Percentiles rank a stretch among this genome's conserved stretches.
Conservation (phyloP, 2,329 filamentous ascomycete species). For the Incumbomyces lentus region DNA sequence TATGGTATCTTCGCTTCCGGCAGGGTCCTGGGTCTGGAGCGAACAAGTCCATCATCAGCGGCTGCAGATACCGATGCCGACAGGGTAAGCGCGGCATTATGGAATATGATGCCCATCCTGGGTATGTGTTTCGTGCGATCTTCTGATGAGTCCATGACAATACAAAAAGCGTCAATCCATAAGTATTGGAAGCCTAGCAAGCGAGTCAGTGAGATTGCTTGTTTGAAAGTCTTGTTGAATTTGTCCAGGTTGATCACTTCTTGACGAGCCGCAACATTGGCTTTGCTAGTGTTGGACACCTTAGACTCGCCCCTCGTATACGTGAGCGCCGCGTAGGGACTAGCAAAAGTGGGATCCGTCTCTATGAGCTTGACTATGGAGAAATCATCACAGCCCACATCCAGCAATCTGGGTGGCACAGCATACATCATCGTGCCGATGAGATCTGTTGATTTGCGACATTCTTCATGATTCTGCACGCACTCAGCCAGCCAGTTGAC, state of each 20-base stretch:
- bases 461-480: slow-evolving; percentile 5
- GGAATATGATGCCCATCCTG: slow-evolving; percentile 6
- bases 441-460: slow-evolving; percentile 6
- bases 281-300: not conserved
- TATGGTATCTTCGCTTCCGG: slow-evolving; percentile 6
- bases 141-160: slow-evolving; percentile 9
- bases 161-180: slow-evolving; percentile 22
- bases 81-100: slow-evolving; percentile 5
- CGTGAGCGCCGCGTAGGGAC: slow-evolving; percentile 4
- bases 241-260: slow-evolving; percentile 1
- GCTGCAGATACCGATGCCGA: slow-evolving; percentile 6
- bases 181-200: slow-evolving; percentile 15
- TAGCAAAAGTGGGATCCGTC: slow-evolving; percentile 6
- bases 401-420: slow-evolving; percentile 3
- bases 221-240: slow-evolving; percentile 11
- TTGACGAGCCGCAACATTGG: not conserved
- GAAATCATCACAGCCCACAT: slow-evolving; percentile 1
- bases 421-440: slow-evolving; percentile 8
- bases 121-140: slow-evolving; percentile 6
- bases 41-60: slow-evolving; percentile 4
- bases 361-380: slow-evolving; percentile 1
- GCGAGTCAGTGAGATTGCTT: slow-evolving; percentile 9
- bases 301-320: slow-evolving; percentile 4
- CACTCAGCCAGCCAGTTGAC: slow-evolving; percentile 5
- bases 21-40: slow-evolving; percentile 1